Percentiles rank a stretch among this genome's conserved stretches.
These are phyloP conservation scores for Thozetella sp. DNA, from an alignment of 495 filamentous ascomycete genomes.

Conservation along the genomic window DNA sequence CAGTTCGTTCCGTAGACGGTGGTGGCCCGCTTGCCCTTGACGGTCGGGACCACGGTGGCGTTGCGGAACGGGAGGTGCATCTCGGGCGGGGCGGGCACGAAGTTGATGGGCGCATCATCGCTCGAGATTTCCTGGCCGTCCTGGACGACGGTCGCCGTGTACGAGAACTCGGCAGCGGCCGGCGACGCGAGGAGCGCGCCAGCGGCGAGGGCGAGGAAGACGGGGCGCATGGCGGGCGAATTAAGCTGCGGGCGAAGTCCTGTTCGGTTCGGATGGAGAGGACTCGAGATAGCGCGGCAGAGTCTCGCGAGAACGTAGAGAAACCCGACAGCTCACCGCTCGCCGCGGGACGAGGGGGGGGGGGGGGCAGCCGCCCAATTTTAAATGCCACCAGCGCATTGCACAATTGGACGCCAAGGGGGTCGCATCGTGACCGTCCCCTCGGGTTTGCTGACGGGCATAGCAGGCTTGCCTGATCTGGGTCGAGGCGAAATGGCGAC, in stretches of 20 bases:
- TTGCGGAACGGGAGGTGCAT: constrained; percentile 8
- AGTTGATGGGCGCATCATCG: constrained; percentile 4
- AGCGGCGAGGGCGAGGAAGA: background rate
- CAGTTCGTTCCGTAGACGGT: constrained; percentile 28
- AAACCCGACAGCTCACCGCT: background rate
- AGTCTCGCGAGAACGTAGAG: background rate
- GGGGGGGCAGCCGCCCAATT: background rate
- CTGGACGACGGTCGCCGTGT: background rate
- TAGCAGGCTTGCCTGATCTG: background rate
- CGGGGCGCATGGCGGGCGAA: background rate
- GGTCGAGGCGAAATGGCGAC: background rate
- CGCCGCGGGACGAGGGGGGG: too few species aligned
- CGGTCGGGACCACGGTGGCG: background rate
- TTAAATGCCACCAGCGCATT: background rate
- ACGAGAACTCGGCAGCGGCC: background rate
- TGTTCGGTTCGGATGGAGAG: background rate
- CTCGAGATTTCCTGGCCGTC: background rate
- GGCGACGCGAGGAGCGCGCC: background rate
- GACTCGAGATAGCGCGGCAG: background rate
- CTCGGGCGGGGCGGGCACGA: constrained; percentile 15
- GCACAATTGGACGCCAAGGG: background rate
- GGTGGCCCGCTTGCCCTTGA: constrained; percentile 8
- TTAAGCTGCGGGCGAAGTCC: background rate
- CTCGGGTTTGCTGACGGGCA: background rate
- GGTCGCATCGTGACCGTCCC: background rate